phyloP scores from a whole-genome alignment of 1,284 basidiomycete genomes.

The Ceratobasidium sp. region DNA sequence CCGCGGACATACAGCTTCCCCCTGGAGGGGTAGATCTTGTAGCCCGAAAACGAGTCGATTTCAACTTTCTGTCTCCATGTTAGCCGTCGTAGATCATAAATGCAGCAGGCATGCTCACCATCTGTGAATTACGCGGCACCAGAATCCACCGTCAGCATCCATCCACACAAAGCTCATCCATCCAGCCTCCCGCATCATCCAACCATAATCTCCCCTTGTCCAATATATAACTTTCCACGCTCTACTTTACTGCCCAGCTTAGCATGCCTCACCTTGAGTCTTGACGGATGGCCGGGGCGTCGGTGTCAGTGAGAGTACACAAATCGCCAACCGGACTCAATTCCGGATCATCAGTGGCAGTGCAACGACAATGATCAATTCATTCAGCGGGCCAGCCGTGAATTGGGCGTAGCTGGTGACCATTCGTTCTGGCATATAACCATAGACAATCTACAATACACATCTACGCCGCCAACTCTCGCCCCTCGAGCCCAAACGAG shows the following conservation, averaged over 20 bases:
- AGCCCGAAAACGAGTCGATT: constrained; percentile 95
- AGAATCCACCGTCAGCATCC: constrained; percentile 17
- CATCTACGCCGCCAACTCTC: constrained; percentile 19
- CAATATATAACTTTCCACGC: neutral
- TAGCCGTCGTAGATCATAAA: neutral
- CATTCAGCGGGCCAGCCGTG: too few relatives aligned
- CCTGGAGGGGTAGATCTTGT: constrained; percentile 96
- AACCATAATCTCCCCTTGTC: neutral
- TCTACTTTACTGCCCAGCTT: neutral
- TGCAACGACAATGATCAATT: too few relatives aligned
- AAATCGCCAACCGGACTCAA: constrained; percentile 11
- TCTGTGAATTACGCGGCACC: constrained; percentile 16
- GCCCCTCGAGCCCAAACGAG: constrained; percentile 41
- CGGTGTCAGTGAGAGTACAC: constrained; percentile 17
- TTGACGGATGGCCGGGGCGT: neutral
- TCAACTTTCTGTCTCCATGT: constrained; percentile 84
- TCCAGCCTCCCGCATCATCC: neutral
- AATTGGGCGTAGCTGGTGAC: too few relatives aligned
- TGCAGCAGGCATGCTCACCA: constrained; percentile 29
- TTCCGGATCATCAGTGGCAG: constrained; percentile 26
- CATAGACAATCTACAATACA: constrained; percentile 12
- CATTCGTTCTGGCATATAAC: too few relatives aligned
- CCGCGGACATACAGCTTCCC: constrained; percentile 95
- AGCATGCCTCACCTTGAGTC: constrained; percentile 16
- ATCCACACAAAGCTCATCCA: constrained; percentile 16